A percentile compares a stretch with the other conserved stretches of the same genome.
phyloP scores from a whole-genome alignment of 805 yeast species.

The Cyberlindnera lachancei region DNA sequence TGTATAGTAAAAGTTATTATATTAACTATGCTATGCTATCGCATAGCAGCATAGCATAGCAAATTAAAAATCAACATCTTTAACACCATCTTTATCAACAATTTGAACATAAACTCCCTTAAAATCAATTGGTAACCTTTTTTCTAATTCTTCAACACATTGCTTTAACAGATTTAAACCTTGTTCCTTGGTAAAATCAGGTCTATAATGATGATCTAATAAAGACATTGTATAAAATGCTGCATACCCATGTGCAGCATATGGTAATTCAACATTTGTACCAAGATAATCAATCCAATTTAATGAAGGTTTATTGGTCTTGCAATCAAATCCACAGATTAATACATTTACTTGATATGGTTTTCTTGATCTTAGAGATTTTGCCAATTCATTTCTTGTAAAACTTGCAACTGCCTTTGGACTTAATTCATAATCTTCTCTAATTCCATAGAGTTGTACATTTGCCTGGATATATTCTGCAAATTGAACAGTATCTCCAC shows the following conservation, averaged over 20 bases:
- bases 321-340: conserved; percentile 73
- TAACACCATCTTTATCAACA: conserved; percentile 56
- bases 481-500: conserved; percentile 94
- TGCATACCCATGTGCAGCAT: conserved; percentile 98
- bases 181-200: conserved; percentile 66
- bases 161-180: conserved; percentile 67
- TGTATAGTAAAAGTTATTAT: too few relatives aligned
- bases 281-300: conserved; percentile 94
- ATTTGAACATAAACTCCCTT: conserved; percentile 74
- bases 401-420: conserved; percentile 85
- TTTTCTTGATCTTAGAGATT: conserved; percentile 83
- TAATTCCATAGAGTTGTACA: conserved; percentile 76
- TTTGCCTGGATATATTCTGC: conserved; percentile 94
- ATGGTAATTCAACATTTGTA: conserved; percentile 83
- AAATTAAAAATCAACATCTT: conserved; percentile 28
- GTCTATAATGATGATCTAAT: conserved; percentile 82
- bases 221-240: conserved; percentile 88
- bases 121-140: conserved; percentile 89
- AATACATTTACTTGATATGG: conserved; percentile 94
- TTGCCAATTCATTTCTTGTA: conserved; percentile 82
- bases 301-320: conserved; percentile 52
- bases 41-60: too few relatives aligned
- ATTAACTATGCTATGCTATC: too few relatives aligned
- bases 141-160: conserved; percentile 73
- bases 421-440: conserved; percentile 74